phyloP scores from a whole-genome alignment of 106 monocot species.

The Dendrobium officinale region DNA sequence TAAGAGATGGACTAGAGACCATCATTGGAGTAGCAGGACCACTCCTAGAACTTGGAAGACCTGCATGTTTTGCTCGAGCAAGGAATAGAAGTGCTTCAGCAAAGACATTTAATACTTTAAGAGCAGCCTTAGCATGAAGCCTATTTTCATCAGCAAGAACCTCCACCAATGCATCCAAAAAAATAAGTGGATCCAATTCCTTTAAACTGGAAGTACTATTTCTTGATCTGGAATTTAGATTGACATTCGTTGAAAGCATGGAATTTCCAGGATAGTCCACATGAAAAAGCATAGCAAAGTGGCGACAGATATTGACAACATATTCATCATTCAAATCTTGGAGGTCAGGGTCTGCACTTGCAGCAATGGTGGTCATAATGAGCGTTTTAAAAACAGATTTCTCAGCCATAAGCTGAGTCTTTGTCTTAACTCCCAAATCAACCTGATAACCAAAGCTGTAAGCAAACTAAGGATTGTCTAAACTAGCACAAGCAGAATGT shows the following conservation, averaged over 20 bases:
- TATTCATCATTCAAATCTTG: conserved; percentile 74
- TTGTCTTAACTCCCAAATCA: conserved; percentile 98
- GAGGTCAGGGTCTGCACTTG: conserved; percentile 64
- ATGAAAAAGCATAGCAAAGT: conserved; percentile 99
- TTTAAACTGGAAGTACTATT: conserved; percentile 61
- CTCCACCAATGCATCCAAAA: conserved; percentile 94
- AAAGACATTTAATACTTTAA: conserved; percentile 67
- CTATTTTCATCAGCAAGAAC: conserved; percentile 86
- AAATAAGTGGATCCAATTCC: conserved; percentile 89
- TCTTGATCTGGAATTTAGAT: conserved; percentile 40
- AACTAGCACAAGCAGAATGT: not conserved
- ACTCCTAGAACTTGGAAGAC: conserved; percentile 49
- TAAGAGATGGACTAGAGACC: conserved; percentile 91
- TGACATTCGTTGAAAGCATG: conserved; percentile 25
- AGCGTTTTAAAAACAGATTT: conserved; percentile 93
- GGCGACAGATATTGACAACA: conserved; percentile 67
- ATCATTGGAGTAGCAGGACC: conserved; percentile 91
- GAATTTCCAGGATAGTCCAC: conserved; percentile 54
- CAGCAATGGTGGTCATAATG: conserved; percentile 62
- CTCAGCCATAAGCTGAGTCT: conserved; percentile 97
- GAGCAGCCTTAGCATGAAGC: conserved; percentile 78
- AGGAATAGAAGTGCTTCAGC: conserved; percentile 84
- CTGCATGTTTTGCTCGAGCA: conserved; percentile 71
- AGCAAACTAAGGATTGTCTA: not conserved
- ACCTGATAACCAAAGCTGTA: conserved; percentile 34